phyloP scores from a whole-genome alignment of 192 early-diverging fungal species.

The Pilobolus umbonatus region DNA sequence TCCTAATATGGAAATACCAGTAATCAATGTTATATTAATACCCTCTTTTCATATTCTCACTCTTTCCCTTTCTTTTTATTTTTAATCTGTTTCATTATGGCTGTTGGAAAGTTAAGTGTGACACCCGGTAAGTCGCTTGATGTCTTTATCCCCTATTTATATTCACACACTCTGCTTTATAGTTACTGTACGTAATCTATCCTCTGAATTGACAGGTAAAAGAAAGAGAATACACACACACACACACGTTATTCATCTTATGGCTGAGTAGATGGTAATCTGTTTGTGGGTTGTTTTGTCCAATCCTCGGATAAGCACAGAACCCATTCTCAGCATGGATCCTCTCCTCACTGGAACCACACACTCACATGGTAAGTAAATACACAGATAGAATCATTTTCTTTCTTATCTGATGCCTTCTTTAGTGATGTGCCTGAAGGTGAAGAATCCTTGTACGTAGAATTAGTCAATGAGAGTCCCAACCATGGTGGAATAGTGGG shows the following conservation, averaged over 20 bases:
- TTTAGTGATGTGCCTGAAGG: slow-evolving; percentile 23
- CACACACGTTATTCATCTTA: not conserved
- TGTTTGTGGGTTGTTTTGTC: slow-evolving; percentile 33
- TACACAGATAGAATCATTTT: not conserved
- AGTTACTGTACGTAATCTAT: slow-evolving; percentile 15
- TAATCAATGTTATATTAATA: too few relatives aligned
- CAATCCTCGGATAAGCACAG: slow-evolving; percentile 30
- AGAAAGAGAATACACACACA: not conserved
- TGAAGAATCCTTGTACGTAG: slow-evolving; percentile 21
- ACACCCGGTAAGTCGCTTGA: slow-evolving; percentile 9
- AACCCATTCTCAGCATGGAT: slow-evolving; percentile 21
- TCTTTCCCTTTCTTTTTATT: not conserved
- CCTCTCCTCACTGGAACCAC: slow-evolving; percentile 26
- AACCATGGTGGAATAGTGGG: slow-evolving; percentile 20
- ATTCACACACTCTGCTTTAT: not conserved
- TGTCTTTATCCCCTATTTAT: not conserved
- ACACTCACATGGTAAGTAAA: slow-evolving; percentile 22
- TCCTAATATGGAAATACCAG: too few relatives aligned
- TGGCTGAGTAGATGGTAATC: slow-evolving; percentile 8
- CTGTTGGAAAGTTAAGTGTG: slow-evolving; percentile 17
- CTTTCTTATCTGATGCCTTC: not conserved
- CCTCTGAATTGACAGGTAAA: not conserved
- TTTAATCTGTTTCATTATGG: not conserved
- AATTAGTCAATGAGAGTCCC: slow-evolving; percentile 30
- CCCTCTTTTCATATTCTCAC: too few relatives aligned